Percentiles rank a stretch among this genome's conserved stretches.
phyloP scores from a whole-genome alignment of 1,139 yeast species.

The Protomyces gravidus region DNA sequence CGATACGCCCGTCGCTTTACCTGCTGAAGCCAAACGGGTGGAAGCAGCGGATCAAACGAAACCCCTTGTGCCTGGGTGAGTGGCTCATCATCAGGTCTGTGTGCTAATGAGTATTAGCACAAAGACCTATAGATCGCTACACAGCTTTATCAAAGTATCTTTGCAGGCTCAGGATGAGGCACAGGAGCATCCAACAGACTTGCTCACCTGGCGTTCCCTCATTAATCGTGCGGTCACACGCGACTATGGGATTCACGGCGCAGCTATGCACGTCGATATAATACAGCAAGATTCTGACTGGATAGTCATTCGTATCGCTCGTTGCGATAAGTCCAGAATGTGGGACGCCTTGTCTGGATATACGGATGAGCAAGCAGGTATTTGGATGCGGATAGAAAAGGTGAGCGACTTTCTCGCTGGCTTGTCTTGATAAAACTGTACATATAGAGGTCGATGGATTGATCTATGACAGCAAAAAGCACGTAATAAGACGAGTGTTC shows the following conservation, averaged over 20 bases:
- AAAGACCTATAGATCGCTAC: neutral
- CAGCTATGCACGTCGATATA: neutral
- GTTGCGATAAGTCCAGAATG: neutral
- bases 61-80: neutral
- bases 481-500: constrained; percentile 6
- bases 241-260: neutral
- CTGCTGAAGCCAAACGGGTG: neutral
- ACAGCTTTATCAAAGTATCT: neutral
- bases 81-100: neutral
- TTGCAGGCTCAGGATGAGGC: neutral
- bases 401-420: neutral
- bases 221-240: neutral
- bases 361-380: neutral
- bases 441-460: neutral
- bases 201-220: neutral
- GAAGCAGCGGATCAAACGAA: neutral
- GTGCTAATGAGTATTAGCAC: neutral
- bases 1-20: neutral
- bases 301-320: neutral
- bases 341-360: neutral
- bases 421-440: neutral
- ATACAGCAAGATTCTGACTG: neutral
- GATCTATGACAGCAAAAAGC: neutral
- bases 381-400: neutral
- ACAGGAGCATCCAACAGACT: neutral